phyloP scores from a whole-genome alignment of 139 green algal species.

The Micromonas commoda region DNA sequence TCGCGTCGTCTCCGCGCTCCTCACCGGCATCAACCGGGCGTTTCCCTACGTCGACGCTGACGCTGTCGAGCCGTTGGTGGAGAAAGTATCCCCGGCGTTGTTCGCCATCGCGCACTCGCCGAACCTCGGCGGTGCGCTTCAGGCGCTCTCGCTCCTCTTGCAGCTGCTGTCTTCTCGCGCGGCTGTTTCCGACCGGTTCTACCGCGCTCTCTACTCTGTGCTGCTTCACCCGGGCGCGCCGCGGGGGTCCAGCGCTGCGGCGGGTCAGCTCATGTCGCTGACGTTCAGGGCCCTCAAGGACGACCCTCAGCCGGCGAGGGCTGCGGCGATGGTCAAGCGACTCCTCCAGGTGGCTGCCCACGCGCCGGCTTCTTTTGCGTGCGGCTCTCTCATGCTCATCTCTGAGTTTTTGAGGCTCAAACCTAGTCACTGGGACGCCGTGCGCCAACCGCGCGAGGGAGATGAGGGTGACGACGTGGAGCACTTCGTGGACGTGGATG shows the following conservation, averaged over 20 bases:
- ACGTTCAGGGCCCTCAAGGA: constrained; percentile 75
- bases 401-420: constrained; percentile 59
- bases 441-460: constrained; percentile 62
- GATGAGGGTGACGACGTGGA: constrained; percentile 59
- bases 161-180: constrained; percentile 63
- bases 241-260: constrained; percentile 45
- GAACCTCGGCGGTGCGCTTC: constrained; percentile 71
- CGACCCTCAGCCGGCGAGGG: constrained; percentile 61
- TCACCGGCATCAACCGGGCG: constrained; percentile 72
- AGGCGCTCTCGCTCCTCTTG: constrained; percentile 83
- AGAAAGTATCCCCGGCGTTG: constrained; percentile 61
- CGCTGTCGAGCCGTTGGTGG: constrained; percentile 57
- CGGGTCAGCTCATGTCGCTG: constrained; percentile 76
- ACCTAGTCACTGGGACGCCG: constrained; percentile 64
- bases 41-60: constrained; percentile 77
- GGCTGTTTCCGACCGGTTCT: constrained; percentile 77
- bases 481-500: constrained; percentile 51
- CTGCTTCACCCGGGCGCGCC: constrained; percentile 48
- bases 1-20: constrained; percentile 39
- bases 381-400: constrained; percentile 75
- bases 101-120: constrained; percentile 82
- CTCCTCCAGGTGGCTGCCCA: constrained; percentile 75
- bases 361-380: constrained; percentile 66
- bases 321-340: constrained; percentile 82
- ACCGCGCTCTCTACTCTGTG: constrained; percentile 79